A percentile compares a stretch with the other conserved stretches of the same genome.
Evolutionary conservation across 306 rosid genomes (phyloP).

Genomic region (Morella rubra): DNA sequence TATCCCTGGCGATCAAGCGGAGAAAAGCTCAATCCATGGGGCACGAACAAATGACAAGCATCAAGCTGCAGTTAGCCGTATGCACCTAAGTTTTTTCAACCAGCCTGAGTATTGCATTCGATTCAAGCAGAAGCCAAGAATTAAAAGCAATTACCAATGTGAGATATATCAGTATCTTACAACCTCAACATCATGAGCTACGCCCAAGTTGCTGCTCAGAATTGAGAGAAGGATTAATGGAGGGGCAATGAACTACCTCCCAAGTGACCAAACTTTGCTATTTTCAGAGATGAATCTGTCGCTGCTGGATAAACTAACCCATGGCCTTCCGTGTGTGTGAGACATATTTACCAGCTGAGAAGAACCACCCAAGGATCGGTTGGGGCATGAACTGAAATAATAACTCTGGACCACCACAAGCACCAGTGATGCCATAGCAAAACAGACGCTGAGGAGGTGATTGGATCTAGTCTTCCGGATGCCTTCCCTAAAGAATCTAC

Average conservation of each 20-base stretch:
- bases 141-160: background rate
- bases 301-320: background rate
- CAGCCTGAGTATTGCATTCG: too few relatives aligned
- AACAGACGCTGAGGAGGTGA: background rate
- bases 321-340: background rate
- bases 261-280: background rate
- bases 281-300: background rate
- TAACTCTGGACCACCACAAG: slow-evolving; percentile 1
- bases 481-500: slow-evolving; percentile 24
- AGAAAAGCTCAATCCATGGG: background rate
- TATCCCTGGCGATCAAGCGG: background rate
- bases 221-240: background rate
- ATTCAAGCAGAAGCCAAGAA: too few relatives aligned
- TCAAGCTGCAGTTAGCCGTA: background rate
- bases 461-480: background rate
- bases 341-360: background rate
- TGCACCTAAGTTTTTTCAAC: too few relatives aligned
- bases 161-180: background rate
- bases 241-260: background rate
- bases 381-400: background rate
- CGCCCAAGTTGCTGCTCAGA: background rate
- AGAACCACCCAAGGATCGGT: background rate
- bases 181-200: background rate
- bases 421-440: slow-evolving; percentile 5
- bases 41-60: background rate